Base-by-base conservation (phyloP, 768 basidiomycete genomes). In the Lentinula detonsa region DNA sequence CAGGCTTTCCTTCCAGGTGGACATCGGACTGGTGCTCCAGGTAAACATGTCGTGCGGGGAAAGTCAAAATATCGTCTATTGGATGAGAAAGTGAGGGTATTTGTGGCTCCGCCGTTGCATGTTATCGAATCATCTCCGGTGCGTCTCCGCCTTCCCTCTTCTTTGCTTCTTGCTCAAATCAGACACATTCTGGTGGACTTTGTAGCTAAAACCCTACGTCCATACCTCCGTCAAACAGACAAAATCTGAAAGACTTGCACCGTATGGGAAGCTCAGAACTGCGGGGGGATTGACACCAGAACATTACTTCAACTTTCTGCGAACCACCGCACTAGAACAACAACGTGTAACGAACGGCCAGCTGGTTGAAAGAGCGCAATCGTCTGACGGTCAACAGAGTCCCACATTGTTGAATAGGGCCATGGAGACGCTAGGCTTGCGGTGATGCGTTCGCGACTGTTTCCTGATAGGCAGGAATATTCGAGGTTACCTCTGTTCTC, bases 21-120 rank as follows among this genome's bases (percentile, higher is more conserved):
- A 23, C 87, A 83, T 69, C 85, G 93, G 49, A 95, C 93, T 0
- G 93, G 93, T 62, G 90, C 93, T 28, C 93, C 93, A 18, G 92
- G 94, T 71, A 85, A 87, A 70, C 91, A 93, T 72, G 86, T 93
- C 54, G 75, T 91, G 18, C 72, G 81, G 45, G 91, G 92, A 45
- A 85, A 86, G 68, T 80, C 88, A 45, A 91, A 93, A 70, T 95
- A 94, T 73, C 79, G 88, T 59, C 76, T 97, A 15, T 66, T 92
- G 59, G 91, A 96, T 68, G 86, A 88, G 70, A 80, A 88, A 76
- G 91, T 97, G 53, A 81, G 93, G 67, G 83, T 91, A 54, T 93
- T 87, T 64, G 85, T 95, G 42, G 90, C 91, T 23, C 91, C 93
- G n/a, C 79, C 84, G 15, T 71, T 91, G 35, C 78, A 84, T 63